Conservation (phyloP, 2,329 filamentous ascomycete genomes). For the Xylaria sp. region DNA sequence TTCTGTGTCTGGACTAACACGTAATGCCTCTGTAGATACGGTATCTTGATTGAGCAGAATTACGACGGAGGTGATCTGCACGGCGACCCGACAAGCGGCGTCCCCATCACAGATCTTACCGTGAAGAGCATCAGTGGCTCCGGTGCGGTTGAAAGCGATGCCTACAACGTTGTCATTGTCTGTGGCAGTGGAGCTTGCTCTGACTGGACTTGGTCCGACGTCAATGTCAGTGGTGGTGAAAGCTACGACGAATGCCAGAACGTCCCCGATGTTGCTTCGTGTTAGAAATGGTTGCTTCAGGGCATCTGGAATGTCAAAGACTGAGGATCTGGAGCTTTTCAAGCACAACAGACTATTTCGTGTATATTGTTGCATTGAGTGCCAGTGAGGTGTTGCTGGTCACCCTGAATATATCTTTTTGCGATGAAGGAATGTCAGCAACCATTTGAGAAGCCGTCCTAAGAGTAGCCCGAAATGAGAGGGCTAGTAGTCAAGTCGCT, state of each 20-base stretch:
- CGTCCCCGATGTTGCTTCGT: constrained; percentile 36
- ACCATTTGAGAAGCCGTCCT: not conserved
- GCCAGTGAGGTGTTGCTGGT: not conserved
- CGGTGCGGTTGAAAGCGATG: constrained; percentile 12
- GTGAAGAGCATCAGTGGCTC: constrained; percentile 54
- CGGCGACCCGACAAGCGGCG: constrained; percentile 57
- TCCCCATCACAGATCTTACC: constrained; percentile 58
- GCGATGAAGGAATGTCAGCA: not conserved
- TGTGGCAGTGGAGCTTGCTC: constrained; percentile 25
- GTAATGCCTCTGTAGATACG: constrained; percentile 54
- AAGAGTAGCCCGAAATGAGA: not conserved
- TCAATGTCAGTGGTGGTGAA: constrained; percentile 27
- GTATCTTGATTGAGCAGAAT: constrained; percentile 69
- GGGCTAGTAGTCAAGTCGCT: not conserved
- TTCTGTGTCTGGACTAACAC: not conserved
- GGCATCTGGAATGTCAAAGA: too few species aligned
- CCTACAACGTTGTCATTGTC: constrained; percentile 29
- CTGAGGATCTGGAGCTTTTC: not conserved
- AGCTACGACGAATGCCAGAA: constrained; percentile 66
- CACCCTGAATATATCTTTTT: not conserved
- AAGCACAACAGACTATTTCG: not conserved
- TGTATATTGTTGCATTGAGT: not conserved
- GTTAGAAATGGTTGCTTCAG: not conserved
- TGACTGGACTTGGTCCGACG: constrained; percentile 27
- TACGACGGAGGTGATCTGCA: constrained; percentile 57